These are phyloP conservation scores for Cytospora chrysosperma DNA, from an alignment of 2,329 filamentous ascomycete genomes.

Conservation along the genomic window DNA sequence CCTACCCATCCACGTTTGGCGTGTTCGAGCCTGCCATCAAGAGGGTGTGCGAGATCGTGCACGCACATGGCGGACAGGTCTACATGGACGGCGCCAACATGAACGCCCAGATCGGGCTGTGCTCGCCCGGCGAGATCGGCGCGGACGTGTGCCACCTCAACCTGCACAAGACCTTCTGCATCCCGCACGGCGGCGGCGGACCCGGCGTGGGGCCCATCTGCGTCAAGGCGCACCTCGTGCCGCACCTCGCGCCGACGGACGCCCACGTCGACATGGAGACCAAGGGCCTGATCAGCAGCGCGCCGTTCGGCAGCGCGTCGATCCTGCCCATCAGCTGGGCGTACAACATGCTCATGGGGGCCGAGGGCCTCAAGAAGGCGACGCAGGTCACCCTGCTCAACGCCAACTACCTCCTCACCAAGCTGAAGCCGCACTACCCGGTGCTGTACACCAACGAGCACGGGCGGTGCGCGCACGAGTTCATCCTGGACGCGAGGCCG, in stretches of 20 bases:
- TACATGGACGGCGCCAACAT: conserved; percentile 99
- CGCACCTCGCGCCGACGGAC: conserved; percentile 65
- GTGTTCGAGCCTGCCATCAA: conserved; percentile 91
- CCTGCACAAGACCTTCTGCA: conserved; percentile 98
- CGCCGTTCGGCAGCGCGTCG: conserved; percentile 82
- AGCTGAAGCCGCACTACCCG: conserved; percentile 79
- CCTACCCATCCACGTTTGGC: conserved; percentile 92
- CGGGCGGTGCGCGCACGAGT: conserved; percentile 91
- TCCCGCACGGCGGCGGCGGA: conserved; percentile 91
- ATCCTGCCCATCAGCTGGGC: conserved; percentile 94
- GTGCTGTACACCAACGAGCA: conserved; percentile 93
- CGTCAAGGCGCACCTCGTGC: conserved; percentile 76
- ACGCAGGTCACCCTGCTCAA: conserved; percentile 93
- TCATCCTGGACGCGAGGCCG: conserved; percentile 84
- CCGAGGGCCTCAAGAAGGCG: conserved; percentile 77
- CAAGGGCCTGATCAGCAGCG: conserved; percentile 72
- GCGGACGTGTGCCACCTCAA: conserved; percentile 97
- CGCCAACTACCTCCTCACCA: conserved; percentile 92
- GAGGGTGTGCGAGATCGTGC: conserved; percentile 80
- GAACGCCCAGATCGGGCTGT: conserved; percentile 96
- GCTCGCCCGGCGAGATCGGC: conserved; percentile 90
- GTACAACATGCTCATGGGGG: conserved; percentile 93
- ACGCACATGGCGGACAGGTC: conserved; percentile 85
- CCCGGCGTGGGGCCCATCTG: conserved; percentile 93
- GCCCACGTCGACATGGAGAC: conserved; percentile 32